Percentiles rank a stretch among this genome's conserved stretches.
Conservation (phyloP, 495 filamentous ascomycete genomes). For the Apiosordaria backusii region DNA sequence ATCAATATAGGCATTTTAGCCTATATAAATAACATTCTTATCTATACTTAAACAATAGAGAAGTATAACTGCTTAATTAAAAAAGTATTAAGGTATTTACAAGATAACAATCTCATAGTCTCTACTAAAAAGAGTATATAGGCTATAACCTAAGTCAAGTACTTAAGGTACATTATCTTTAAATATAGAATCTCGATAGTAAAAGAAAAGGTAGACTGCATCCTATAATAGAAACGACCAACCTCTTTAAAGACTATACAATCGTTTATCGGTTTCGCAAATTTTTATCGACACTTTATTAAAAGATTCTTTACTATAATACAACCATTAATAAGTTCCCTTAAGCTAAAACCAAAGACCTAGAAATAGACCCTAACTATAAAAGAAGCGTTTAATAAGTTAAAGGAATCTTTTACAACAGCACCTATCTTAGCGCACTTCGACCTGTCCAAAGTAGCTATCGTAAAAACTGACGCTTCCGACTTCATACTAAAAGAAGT, state of each 20-base stretch:
- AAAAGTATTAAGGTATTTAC: too few relatives aligned
- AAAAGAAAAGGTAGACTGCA: conserved; percentile 8
- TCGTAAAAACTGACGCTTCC: too few relatives aligned
- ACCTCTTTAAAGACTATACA: background rate
- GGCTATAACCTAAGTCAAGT: background rate
- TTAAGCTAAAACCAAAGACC: background rate
- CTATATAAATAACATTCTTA: too few relatives aligned
- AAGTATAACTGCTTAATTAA: too few relatives aligned
- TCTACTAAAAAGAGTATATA: background rate
- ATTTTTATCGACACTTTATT: conserved; percentile 19
- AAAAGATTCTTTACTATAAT: background rate
- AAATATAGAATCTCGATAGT: conserved; percentile 2
- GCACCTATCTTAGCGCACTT: too few relatives aligned
- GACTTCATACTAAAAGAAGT: too few relatives aligned
- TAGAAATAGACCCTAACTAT: too few relatives aligned
- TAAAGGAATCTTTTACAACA: too few relatives aligned
- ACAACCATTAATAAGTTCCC: background rate
- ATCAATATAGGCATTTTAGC: too few relatives aligned
- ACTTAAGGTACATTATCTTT: conserved; percentile 2
- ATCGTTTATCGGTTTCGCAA: conserved; percentile 10
- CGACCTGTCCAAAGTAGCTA: too few relatives aligned
- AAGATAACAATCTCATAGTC: background rate
- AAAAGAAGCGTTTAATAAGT: too few relatives aligned
- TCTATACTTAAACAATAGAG: too few relatives aligned
- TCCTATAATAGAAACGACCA: background rate